phyloP scores from a whole-genome alignment of 257 asterid species.

The Lavandula angustifolia region DNA sequence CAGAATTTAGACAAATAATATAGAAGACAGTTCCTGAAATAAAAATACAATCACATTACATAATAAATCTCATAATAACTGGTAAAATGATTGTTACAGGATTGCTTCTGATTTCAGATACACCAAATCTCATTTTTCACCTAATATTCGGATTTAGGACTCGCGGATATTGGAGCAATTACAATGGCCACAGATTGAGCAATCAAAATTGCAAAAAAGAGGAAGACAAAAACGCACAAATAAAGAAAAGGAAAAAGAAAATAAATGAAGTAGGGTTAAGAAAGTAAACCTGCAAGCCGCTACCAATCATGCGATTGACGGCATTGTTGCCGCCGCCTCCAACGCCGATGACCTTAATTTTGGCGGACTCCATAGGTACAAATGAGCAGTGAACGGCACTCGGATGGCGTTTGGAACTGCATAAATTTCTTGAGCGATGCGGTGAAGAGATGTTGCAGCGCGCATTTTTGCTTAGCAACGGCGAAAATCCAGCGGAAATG shows the following conservation, averaged over 20 bases:
- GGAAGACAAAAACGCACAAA: not conserved
- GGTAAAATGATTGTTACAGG: not conserved
- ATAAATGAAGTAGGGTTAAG: slow-evolving; percentile 5
- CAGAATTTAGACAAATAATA: slow-evolving; percentile 24
- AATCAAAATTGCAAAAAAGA: not conserved
- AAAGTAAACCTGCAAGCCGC: slow-evolving; percentile 73
- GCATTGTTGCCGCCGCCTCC: slow-evolving; percentile 99
- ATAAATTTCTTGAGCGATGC: slow-evolving; percentile 43
- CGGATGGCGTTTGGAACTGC: slow-evolving; percentile 41
- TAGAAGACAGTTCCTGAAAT: not conserved
- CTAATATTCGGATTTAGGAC: not conserved
- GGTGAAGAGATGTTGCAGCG: slow-evolving; percentile 32
- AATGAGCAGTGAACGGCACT: slow-evolving; percentile 55
- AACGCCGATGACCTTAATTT: slow-evolving; percentile 92
- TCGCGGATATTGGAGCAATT: slow-evolving; percentile 11
- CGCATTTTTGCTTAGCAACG: slow-evolving; percentile 46
- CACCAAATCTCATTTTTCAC: not conserved
- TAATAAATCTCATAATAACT: not conserved
- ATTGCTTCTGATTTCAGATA: not conserved
- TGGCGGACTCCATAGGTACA: slow-evolving; percentile 71
- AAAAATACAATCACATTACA: not conserved
- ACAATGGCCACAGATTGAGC: not conserved
- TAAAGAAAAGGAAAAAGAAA: not conserved
- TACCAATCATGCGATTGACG: slow-evolving; percentile 95
- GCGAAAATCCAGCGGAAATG: slow-evolving; percentile 41